These are phyloP conservation scores for Aspergillus novofumigatus DNA, from an alignment of 2,329 filamentous ascomycete genomes.

Conservation along the genomic window DNA sequence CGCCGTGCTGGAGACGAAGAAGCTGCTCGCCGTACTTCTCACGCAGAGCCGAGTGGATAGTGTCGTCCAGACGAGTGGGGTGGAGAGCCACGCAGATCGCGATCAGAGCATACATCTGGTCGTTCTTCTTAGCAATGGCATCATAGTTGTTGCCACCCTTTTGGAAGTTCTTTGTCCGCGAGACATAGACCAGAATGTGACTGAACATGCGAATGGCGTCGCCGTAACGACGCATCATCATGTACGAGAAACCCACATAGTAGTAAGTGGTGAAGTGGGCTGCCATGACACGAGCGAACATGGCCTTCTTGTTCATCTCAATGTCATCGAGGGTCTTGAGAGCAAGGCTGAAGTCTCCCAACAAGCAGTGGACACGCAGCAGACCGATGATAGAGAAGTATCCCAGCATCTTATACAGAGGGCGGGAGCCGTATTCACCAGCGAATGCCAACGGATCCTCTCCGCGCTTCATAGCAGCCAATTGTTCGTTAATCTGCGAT, in stretches of 20 bases:
- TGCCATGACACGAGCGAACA: slow-evolving; percentile 99
- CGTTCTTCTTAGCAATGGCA: slow-evolving; percentile 99
- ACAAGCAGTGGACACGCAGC: slow-evolving; percentile 88
- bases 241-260: slow-evolving; percentile 99
- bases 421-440: slow-evolving; percentile 91
- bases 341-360: slow-evolving; percentile 96
- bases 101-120: slow-evolving; percentile 99
- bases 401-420: slow-evolving; percentile 94
- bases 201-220: slow-evolving; percentile 99
- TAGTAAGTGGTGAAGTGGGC: slow-evolving; percentile 99
- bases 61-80: slow-evolving; percentile 94
- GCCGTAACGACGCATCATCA: slow-evolving; percentile 99
- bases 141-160: slow-evolving; percentile 89
- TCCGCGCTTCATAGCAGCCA: slow-evolving; percentile 88
- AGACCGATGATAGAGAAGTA: slow-evolving; percentile 99
- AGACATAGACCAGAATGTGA: slow-evolving; percentile 99
- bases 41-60: slow-evolving; percentile 93
- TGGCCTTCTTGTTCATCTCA: slow-evolving; percentile 99
- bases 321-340: slow-evolving; percentile 99
- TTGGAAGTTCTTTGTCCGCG: slow-evolving; percentile 99
- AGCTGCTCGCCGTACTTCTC: slow-evolving; percentile 99
- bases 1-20: slow-evolving; percentile 90
- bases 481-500: slow-evolving; percentile 96
- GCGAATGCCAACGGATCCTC: slow-evolving; percentile 85
- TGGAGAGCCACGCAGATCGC: slow-evolving; percentile 98